Conservation (phyloP, 2,329 filamentous ascomycete genomes). For the Didymella pomorum region DNA sequence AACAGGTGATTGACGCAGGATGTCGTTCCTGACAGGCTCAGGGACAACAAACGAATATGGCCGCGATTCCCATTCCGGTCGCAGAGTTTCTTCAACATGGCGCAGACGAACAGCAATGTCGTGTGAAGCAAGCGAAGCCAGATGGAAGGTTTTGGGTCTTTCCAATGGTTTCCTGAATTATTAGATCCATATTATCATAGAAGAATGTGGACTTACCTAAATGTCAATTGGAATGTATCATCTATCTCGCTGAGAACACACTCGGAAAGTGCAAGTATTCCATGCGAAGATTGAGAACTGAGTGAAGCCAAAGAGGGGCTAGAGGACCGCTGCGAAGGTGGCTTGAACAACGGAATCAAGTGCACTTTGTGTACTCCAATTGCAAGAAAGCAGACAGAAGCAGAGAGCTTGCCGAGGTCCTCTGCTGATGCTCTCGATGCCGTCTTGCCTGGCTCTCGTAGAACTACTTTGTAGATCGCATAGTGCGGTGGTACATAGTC, state of each 20-base stretch:
- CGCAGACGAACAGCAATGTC: constrained; percentile 71
- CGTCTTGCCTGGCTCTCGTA: constrained; percentile 66
- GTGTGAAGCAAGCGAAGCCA: constrained; percentile 70
- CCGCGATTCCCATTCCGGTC: constrained; percentile 70
- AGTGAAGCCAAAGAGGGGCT: constrained; percentile 62
- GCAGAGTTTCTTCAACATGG: constrained; percentile 67
- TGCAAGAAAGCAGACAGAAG: constrained; percentile 72
- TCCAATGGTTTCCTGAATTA: constrained; percentile 61
- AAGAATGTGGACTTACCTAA: constrained; percentile 55
- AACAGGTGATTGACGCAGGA: constrained; percentile 46
- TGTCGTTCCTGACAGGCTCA: constrained; percentile 51
- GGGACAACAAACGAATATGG: constrained; percentile 71
- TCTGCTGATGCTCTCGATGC: constrained; percentile 67
- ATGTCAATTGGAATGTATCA: constrained; percentile 72
- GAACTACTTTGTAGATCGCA: constrained; percentile 73
- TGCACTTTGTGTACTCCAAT: constrained; percentile 75
- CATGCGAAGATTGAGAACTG: constrained; percentile 64
- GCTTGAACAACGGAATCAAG: constrained; percentile 70
- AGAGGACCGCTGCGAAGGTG: constrained; percentile 61
- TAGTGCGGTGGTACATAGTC: constrained; percentile 75
- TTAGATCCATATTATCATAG: constrained; percentile 12
- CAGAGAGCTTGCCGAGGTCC: constrained; percentile 70
- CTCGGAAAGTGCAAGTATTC: constrained; percentile 68
- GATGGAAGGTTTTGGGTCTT: constrained; percentile 62
- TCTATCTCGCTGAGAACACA: constrained; percentile 68